Evolutionary conservation across 2,329 filamentous ascomycete species (phyloP).

Genomic region (Trichoderma cornu-damae): DNA sequence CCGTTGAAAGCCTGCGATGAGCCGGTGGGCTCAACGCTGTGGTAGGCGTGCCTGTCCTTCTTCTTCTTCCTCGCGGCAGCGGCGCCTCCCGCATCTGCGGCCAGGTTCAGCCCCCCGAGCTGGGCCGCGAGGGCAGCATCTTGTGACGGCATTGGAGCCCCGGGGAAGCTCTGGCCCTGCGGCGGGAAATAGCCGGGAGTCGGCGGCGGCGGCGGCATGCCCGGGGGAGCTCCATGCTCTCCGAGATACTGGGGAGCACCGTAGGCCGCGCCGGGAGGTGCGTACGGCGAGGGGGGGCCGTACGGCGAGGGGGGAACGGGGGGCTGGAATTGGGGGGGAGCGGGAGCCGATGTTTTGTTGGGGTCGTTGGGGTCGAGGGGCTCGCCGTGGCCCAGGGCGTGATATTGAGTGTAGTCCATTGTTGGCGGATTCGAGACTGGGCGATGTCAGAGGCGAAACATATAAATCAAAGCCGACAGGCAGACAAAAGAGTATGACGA

Average conservation of each 20-base stretch:
- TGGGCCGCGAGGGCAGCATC: conserved; percentile 60
- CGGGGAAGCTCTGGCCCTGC: conserved; percentile 29
- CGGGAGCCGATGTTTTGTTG: conserved; percentile 46
- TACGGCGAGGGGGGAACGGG: conserved; percentile 49
- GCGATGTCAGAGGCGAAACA: conserved; percentile 27
- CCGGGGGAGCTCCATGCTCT: conserved; percentile 22
- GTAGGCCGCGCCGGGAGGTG: conserved; percentile 38
- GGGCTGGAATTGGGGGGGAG: conserved; percentile 52
- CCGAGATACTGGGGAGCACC: conserved; percentile 27
- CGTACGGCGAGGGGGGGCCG: conserved; percentile 50
- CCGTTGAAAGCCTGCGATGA: conserved; percentile 66
- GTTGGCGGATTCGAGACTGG: conserved; percentile 32
- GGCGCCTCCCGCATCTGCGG: conserved; percentile 32
- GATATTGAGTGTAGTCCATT: conserved; percentile 53
- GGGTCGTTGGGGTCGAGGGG: conserved; percentile 51
- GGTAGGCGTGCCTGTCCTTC: conserved; percentile 92
- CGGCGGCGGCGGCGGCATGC: conserved; percentile 31
- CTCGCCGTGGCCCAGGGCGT: conserved; percentile 53
- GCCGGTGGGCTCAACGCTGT: conserved; percentile 70
- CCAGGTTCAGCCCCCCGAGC: conserved; percentile 72
- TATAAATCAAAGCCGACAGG: conserved; percentile 19
- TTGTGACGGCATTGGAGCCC: conserved; percentile 31
- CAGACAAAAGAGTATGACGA: too few relatives aligned
- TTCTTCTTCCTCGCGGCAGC: conserved; percentile 66
- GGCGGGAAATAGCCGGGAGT: conserved; percentile 28